Percentiles rank a stretch among this genome's conserved stretches.
Evolutionary conservation across 2,329 filamentous ascomycete genomes (phyloP).

Genomic region (Microcyclosporella mali): DNA sequence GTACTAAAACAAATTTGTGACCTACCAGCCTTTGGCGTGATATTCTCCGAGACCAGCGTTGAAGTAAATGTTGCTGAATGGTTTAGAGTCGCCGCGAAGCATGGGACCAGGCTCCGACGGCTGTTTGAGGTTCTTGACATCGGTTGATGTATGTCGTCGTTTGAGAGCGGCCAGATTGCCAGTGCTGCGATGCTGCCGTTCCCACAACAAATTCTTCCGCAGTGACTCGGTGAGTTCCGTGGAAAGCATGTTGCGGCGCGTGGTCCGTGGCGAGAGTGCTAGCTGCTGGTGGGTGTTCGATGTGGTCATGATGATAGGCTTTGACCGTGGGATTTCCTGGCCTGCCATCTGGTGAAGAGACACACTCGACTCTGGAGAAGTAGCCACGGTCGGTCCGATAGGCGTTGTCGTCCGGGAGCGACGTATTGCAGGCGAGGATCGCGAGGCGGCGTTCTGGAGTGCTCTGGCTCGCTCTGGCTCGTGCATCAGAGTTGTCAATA

Average conservation of each 20-base stretch:
- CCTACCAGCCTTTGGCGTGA: slow-evolving; percentile 77
- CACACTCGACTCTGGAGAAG: slow-evolving; percentile 44
- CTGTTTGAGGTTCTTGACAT: slow-evolving; percentile 81
- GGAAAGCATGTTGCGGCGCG: slow-evolving; percentile 88
- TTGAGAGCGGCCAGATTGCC: slow-evolving; percentile 85
- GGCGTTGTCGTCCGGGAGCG: slow-evolving; percentile 61
- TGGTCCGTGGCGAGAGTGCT: slow-evolving; percentile 76
- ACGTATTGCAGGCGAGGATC: slow-evolving; percentile 49
- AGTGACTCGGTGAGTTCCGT: slow-evolving; percentile 92
- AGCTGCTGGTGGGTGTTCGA: slow-evolving; percentile 56
- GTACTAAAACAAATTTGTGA: slow-evolving; percentile 14
- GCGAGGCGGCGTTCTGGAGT: slow-evolving; percentile 60
- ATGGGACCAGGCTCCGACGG: slow-evolving; percentile 62
- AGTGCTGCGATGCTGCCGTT: slow-evolving; percentile 88
- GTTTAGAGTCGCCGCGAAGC: slow-evolving; percentile 40
- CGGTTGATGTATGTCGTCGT: slow-evolving; percentile 81
- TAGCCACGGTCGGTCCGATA: slow-evolving; percentile 60
- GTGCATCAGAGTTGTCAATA: slow-evolving; percentile 84
- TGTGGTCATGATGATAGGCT: slow-evolving; percentile 72
- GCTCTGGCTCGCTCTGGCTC: slow-evolving; percentile 66
- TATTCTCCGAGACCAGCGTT: slow-evolving; percentile 77
- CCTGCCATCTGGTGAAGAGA: slow-evolving; percentile 25
- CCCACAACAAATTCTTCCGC: slow-evolving; percentile 85
- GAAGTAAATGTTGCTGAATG: slow-evolving; percentile 81
- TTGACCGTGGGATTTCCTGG: slow-evolving; percentile 52